Percentiles rank a stretch among this genome's conserved stretches.
Conservation (phyloP, 2,329 filamentous ascomycete species). For the Thielaviopsis euricoi region DNA sequence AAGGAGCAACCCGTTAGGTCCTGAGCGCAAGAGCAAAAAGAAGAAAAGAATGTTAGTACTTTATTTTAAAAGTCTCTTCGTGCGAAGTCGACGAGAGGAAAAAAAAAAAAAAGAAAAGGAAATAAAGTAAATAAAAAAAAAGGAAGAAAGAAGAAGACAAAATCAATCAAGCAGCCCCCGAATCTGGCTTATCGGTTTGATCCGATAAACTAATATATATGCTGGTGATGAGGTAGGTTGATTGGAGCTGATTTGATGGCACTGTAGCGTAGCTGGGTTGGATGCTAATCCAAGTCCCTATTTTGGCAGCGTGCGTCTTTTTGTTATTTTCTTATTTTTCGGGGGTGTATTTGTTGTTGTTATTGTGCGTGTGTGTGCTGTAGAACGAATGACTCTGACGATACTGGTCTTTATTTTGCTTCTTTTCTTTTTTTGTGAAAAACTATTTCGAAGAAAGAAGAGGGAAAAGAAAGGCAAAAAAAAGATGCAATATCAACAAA, state of each 20-base stretch:
- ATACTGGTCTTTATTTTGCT: background rate
- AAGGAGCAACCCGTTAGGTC: conserved; percentile 32
- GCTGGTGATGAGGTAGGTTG: background rate
- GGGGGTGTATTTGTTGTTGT: background rate
- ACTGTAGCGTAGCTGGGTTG: background rate
- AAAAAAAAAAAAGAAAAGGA: background rate
- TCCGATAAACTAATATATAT: background rate
- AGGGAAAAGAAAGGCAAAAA: background rate
- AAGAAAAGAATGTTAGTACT: conserved; percentile 31
- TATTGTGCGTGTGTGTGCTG: background rate
- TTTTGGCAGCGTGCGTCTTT: background rate
- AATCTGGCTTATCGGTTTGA: background rate
- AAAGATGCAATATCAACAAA: background rate
- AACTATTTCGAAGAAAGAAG: background rate
- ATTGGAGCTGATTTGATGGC: background rate
- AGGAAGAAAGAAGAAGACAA: conserved; percentile 12
- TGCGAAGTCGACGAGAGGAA: conserved; percentile 16
- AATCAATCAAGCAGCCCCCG: conserved; percentile 2
- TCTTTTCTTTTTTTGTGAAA: background rate
- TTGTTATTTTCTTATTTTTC: background rate
- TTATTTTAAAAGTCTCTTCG: conserved; percentile 24
- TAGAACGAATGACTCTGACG: background rate
- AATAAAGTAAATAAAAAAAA: conserved; percentile 1
- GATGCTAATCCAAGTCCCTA: background rate
- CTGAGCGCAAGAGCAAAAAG: conserved; percentile 20